Evolutionary conservation across 2,329 filamentous ascomycete species (phyloP), one percentile per base, ranked within the genome.

Genomic region (Aspergillus novoparasiticus): DNA sequence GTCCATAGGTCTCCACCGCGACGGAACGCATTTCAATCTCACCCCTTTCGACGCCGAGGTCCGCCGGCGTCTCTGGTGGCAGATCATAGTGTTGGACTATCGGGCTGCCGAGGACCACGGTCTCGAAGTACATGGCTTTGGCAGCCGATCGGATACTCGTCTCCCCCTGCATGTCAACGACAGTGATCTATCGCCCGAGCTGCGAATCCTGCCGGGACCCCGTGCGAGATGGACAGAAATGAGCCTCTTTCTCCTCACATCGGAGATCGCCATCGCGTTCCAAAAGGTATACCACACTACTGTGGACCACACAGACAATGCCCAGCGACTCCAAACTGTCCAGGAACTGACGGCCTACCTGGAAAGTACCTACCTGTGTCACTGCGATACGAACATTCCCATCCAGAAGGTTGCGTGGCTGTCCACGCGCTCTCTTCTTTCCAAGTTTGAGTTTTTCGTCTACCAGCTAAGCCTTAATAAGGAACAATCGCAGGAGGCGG

Each of bases 31-130:
- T 69, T 76, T 67, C 70, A 76, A 73, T 67, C 69, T 72, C 19
- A 67, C 72, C 77, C 2, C 84, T 81, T 46, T 89, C 60, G 88
- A 91, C 68, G 83, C 86, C 6, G 89, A 91, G 76, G 84, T 89
- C 73, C 84, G 89, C 12, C 84, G 89, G 56, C 83, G 89, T 46
- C 77, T 91, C 4, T 91, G 89, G 89, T 91, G 89, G 89, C 86
- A 87, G 84, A 76, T 87, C 0, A 81, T 84, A 39, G 80, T 83
- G 1, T 77, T 85, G 0, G 86, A 88, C 61, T 79, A 80, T 3
- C 74, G 84, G 58, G 81, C 83, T 0, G 82, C 82, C 2, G 85
- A 88, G 66, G 85, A 87, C 62, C 84, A 87, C 63, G 85, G 86
- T 1, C 81, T 80, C 56, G 81, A 83, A 66, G 80, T 81, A 4